phyloP scores from a whole-genome alignment of 2,329 filamentous ascomycete genomes.

The Ophiostoma fasciatum region DNA sequence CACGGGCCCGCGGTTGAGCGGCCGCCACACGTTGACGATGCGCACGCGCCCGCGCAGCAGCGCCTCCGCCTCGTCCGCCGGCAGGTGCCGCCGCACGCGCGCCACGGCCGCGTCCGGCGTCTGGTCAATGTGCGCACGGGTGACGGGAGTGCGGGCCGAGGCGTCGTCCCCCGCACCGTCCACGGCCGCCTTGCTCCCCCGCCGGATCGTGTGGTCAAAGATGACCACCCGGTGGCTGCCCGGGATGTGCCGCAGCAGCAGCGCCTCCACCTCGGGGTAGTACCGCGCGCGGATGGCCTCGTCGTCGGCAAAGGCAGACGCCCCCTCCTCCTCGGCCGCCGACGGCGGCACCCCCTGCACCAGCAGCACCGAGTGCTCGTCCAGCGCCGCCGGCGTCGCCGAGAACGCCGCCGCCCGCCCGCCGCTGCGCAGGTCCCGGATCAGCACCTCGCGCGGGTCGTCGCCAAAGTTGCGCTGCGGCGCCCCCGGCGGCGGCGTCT shows the following conservation, averaged over 20 bases:
- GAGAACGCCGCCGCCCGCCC: no score
- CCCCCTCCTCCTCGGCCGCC: no score
- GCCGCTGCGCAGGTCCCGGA: slow-evolving; percentile 60
- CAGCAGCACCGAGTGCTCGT: no score
- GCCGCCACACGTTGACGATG: slow-evolving; percentile 80
- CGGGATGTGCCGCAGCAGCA: slow-evolving; percentile 53
- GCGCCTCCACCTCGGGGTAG: slow-evolving; percentile 68
- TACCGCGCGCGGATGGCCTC: slow-evolving; percentile 55
- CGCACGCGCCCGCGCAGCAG: slow-evolving; percentile 57
- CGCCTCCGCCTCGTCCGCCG: slow-evolving; percentile 46
- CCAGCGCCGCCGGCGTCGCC: no score
- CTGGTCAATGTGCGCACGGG: slow-evolving; percentile 70
- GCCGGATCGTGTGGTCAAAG: slow-evolving; percentile 84
- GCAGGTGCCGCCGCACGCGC: slow-evolving; percentile 54
- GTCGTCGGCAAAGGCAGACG: slow-evolving; percentile 53
- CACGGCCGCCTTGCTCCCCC: slow-evolving; percentile 32
- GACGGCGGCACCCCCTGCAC: no score
- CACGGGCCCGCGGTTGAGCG: slow-evolving; percentile 42
- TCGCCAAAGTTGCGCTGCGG: slow-evolving; percentile 51
- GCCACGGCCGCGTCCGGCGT: slow-evolving; percentile 48
- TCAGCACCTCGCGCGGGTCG: slow-evolving; percentile 32
- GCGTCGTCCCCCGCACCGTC: background rate
- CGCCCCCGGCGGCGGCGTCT: slow-evolving; percentile 42
- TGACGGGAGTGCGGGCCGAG: slow-evolving; percentile 46
- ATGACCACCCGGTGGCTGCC: slow-evolving; percentile 53